Percentiles rank a stretch among this genome's conserved stretches.
phyloP scores from a whole-genome alignment of 192 early-diverging fungal species.

The Coemansia sp. region DNA sequence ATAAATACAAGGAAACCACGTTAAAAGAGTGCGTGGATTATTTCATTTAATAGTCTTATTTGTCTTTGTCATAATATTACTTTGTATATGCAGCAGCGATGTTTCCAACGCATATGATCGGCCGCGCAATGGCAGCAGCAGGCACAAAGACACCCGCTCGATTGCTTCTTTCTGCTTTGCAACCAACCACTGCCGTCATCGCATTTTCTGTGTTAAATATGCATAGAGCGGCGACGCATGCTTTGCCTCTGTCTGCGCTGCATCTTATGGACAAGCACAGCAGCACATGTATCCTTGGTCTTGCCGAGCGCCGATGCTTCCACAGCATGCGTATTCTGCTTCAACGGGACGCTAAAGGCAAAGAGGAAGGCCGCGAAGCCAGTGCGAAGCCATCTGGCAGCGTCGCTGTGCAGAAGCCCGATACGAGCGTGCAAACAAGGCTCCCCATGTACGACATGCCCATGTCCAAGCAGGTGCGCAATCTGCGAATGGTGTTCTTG shows the following conservation, averaged over 20 bases:
- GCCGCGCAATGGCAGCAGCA: background rate
- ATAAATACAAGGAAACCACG: background rate
- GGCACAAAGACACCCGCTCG: background rate
- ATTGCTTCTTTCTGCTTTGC: background rate
- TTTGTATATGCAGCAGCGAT: background rate
- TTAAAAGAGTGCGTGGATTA: too few species aligned
- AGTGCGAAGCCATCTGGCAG: background rate
- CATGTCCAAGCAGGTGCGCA: slow-evolving; percentile 19
- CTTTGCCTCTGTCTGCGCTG: background rate
- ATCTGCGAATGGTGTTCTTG: slow-evolving; percentile 37
- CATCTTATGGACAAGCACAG: background rate
- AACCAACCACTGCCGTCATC: background rate
- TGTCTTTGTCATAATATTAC: background rate
- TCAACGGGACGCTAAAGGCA: background rate
- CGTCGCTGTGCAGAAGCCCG: slow-evolving; percentile 1
- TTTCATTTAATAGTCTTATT: background rate
- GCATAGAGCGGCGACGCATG: background rate
- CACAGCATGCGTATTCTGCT: background rate
- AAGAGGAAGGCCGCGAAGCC: background rate
- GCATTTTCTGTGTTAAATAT: background rate
- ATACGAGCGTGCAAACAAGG: slow-evolving; percentile 11
- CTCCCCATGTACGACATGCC: slow-evolving; percentile 53
- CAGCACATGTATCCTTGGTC: background rate
- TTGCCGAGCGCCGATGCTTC: background rate
- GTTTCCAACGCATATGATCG: slow-evolving; percentile 4